phyloP scores from a whole-genome alignment of 1,139 yeast species.

The Yamadazyma epiphylla region DNA sequence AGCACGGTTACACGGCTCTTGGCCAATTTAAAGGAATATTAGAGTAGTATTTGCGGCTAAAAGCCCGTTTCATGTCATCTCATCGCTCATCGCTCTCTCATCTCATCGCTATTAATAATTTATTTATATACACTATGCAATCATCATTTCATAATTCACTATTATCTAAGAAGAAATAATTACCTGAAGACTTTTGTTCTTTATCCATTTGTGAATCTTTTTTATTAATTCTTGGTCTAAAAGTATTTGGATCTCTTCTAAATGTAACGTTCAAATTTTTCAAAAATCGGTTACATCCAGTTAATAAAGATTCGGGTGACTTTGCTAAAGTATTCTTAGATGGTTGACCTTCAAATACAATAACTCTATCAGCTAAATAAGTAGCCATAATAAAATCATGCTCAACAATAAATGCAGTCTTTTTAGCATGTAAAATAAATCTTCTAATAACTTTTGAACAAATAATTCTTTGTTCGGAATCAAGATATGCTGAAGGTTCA shows the following conservation, averaged over 20 bases:
- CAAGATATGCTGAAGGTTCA: constrained; percentile 98
- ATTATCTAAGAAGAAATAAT: constrained; percentile 90
- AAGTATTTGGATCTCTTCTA: constrained; percentile 98
- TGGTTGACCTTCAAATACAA: constrained; percentile 95
- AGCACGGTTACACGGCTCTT: no score
- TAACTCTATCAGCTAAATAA: constrained; percentile 95
- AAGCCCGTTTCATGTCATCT: no score
- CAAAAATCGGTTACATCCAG: constrained; percentile 96
- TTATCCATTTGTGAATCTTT: constrained; percentile 97
- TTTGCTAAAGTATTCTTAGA: constrained; percentile 80
- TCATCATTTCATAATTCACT: constrained; percentile 29
- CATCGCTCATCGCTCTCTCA: no score
- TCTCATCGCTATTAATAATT: no score
- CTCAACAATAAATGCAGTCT: constrained; percentile 97
- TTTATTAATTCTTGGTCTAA: constrained; percentile 97
- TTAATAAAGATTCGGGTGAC: constrained; percentile 84
- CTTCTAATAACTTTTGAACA: constrained; percentile 98
- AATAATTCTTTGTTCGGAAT: constrained; percentile 98
- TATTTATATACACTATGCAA: no score
- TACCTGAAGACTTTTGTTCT: constrained; percentile 88
- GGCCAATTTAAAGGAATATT: no score
- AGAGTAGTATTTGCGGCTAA: no score
- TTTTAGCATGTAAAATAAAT: constrained; percentile 91
- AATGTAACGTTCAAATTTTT: constrained; percentile 96
- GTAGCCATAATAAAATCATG: constrained; percentile 99